Evolutionary conservation across 2,329 filamentous ascomycete genomes (phyloP).

Genomic region (Nemania diffusa): DNA sequence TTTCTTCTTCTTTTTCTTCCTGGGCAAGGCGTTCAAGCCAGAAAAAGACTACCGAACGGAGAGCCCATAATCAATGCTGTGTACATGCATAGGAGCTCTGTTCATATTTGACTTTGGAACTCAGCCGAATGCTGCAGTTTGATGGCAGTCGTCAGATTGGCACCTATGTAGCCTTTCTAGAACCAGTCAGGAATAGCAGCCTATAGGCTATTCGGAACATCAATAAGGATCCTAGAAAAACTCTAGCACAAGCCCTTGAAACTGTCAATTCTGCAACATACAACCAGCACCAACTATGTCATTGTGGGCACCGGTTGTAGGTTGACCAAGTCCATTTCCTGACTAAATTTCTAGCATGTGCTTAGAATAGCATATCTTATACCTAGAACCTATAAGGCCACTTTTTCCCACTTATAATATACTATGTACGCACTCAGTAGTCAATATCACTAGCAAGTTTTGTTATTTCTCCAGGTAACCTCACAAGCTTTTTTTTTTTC

Average conservation of each 20-base stretch:
- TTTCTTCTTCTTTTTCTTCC: background rate
- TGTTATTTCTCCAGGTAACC: too few species aligned
- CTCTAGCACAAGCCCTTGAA: background rate
- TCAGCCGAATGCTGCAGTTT: constrained; percentile 6
- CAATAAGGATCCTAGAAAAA: background rate
- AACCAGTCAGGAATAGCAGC: constrained; percentile 6
- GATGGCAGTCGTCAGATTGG: constrained; percentile 13
- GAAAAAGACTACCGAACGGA: background rate
- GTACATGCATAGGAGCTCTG: background rate
- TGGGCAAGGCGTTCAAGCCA: background rate
- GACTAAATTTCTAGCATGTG: too few species aligned
- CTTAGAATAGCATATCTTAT: background rate
- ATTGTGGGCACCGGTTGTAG: background rate
- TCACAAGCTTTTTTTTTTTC: too few species aligned
- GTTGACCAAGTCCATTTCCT: background rate
- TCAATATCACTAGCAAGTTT: too few species aligned
- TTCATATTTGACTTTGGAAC: constrained; percentile 9
- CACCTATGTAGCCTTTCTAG: too few species aligned
- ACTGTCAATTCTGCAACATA: background rate
- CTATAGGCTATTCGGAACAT: background rate
- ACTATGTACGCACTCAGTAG: too few species aligned
- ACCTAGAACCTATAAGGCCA: background rate
- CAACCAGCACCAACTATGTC: background rate
- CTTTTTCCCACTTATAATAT: too few species aligned
- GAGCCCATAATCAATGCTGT: background rate